Base-by-base conservation (phyloP, 2,329 filamentous ascomycete species). In the Trichoderma arundinaceum region DNA sequence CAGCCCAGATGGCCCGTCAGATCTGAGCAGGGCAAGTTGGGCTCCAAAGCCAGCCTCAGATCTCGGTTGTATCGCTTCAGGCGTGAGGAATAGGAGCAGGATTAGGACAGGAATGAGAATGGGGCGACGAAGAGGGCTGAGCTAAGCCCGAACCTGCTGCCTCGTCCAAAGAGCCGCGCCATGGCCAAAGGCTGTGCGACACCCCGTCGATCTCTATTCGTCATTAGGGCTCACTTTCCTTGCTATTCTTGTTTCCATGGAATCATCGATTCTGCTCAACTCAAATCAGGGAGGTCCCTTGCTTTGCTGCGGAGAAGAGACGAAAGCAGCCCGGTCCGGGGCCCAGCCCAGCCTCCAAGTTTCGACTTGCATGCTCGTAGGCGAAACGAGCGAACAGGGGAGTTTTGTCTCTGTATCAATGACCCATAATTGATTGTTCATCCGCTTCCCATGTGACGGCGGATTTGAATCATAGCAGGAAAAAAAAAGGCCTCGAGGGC, bases 401-500 rank as follows among this genome's bases (percentile, higher is more conserved):
- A 17, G 12, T 32, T 19, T 28, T 22, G 7, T 35, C 13, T 22
- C 28, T 19, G 39, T 22, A 33, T 58, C 28, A 22, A 57, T 7
- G 43, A 46, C 22, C 56, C 54, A 35, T 48, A 35, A 28, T 43
- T 43, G 38, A n/a, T 59, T 38, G 1, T 60, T 39, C 56, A 39
- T 49, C 56, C 56, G 52, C 52, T 49, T 39, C 57, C 33, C 44
- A 60, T 60, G 57, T 60, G 56, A 56, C 53, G 6, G 22, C n/a
- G 53, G 53, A 32, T 22, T 60, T 48, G 15, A 38, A 13, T 33
- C 28, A 38, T 33, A 6, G 35, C 10, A 38, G 35, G 10, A 28
- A 41, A 28, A 7, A 3, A 51, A 51, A 51, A 51, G 54, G 54
- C 54, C 39, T 38, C 44, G 33, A 41, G 33, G 32, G 57, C 57